Percentiles rank a stretch among this genome's conserved stretches.
phyloP scores from a whole-genome alignment of 2,329 filamentous ascomycete genomes.

The Didymella glomerata region DNA sequence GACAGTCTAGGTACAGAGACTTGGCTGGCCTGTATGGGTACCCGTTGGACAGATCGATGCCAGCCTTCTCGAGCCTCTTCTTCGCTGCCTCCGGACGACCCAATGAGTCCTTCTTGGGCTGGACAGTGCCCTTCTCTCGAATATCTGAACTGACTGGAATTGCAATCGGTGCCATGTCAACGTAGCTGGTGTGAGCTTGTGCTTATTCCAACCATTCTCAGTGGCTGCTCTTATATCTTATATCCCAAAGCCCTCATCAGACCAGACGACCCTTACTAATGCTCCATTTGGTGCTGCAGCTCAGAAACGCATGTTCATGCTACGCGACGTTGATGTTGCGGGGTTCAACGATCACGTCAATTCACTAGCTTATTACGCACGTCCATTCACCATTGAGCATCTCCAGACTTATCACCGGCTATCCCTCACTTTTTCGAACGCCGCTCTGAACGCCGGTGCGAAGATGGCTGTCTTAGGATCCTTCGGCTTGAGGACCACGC shows the following conservation, averaged over 20 bases:
- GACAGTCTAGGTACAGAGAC: constrained; percentile 72
- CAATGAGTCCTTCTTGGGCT: constrained; percentile 70
- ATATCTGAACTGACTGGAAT: constrained; percentile 64
- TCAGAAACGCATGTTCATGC: constrained; percentile 17
- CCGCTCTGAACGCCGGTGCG: constrained; percentile 7
- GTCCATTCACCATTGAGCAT: constrained; percentile 34
- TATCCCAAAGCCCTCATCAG: constrained; percentile 23
- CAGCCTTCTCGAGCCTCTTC: constrained; percentile 70
- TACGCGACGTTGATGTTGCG: constrained; percentile 38
- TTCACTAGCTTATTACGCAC: constrained; percentile 43
- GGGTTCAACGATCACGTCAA: constrained; percentile 48
- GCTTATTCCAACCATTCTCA: constrained; percentile 1
- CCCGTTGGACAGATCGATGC: constrained; percentile 72
- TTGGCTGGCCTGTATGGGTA: constrained; percentile 75
- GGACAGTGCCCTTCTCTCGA: constrained; percentile 63
- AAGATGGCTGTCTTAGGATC: neutral
- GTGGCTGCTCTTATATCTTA: constrained; percentile 31
- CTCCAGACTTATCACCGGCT: constrained; percentile 32
- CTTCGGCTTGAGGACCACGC: neutral
- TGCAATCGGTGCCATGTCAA: constrained; percentile 64
- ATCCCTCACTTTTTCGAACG: constrained; percentile 4
- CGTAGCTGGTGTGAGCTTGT: neutral
- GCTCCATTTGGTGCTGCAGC: constrained; percentile 11
- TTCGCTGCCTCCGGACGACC: constrained; percentile 66
- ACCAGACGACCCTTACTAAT: constrained; percentile 27